Conservation (phyloP, 805 yeast species). For the Candida ascalaphidarum region DNA sequence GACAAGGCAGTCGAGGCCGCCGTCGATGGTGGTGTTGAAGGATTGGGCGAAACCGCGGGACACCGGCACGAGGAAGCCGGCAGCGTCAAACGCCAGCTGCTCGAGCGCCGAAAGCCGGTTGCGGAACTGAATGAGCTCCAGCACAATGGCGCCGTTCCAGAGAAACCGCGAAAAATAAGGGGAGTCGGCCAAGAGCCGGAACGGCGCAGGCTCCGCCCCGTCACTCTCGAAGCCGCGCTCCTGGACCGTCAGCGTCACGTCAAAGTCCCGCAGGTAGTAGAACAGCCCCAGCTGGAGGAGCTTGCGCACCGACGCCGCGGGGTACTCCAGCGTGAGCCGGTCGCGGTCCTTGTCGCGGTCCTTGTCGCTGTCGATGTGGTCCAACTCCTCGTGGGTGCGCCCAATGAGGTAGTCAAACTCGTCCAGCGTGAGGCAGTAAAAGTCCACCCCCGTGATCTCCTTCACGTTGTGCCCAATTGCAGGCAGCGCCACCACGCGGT, state of each 20-base stretch:
- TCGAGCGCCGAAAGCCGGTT: constrained; percentile 33
- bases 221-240: constrained; percentile 27
- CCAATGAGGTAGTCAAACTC: constrained; percentile 38
- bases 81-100: constrained; percentile 31
- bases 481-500: constrained; percentile 51
- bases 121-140: constrained; percentile 39
- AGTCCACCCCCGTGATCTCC: constrained; percentile 52
- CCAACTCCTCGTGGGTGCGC: constrained; percentile 10
- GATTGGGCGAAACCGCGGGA: constrained; percentile 46
- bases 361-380: constrained; percentile 20
- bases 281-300: constrained; percentile 39
- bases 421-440: constrained; percentile 54
- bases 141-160: constrained; percentile 44
- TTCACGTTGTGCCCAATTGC: constrained; percentile 44
- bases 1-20: constrained; percentile 28
- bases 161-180: constrained; percentile 38
- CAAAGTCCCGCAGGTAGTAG: constrained; percentile 40
- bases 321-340: constrained; percentile 17
- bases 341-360: constrained; percentile 21
- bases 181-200: constrained; percentile 20
- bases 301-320: constrained; percentile 37
- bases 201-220: no score
- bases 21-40: constrained; percentile 20
- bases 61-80: constrained; percentile 39
- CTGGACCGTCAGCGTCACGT: constrained; percentile 36